Percentiles rank a stretch among this genome's conserved stretches.
Conservation (phyloP, 2,329 filamentous ascomycete genomes). For the Pestalotiopsis sp. region DNA sequence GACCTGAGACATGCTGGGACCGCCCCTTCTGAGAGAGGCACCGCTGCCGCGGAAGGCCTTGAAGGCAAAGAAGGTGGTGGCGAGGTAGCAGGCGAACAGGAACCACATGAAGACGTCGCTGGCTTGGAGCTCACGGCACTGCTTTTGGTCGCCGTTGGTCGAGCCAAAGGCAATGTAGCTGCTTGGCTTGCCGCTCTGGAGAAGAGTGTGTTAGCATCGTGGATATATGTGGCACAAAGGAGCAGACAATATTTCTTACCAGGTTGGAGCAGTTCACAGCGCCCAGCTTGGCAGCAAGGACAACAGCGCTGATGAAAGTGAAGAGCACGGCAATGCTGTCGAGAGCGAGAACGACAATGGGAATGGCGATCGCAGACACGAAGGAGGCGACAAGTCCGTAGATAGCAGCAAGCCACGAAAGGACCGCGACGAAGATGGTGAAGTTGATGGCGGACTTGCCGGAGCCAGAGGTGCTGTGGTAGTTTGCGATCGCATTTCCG, state of each 20-base stretch:
- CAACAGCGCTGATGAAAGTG: conserved; percentile 71
- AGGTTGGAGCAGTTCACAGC: conserved; percentile 68
- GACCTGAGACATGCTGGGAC: conserved; percentile 61
- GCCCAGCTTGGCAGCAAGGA: conserved; percentile 70
- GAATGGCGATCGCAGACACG: conserved; percentile 24
- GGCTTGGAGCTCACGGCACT: conserved; percentile 77
- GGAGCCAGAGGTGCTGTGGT: conserved; percentile 43
- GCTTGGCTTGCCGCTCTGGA: conserved; percentile 41
- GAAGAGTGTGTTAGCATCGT: background rate
- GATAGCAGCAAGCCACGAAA: conserved; percentile 67
- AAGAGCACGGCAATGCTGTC: conserved; percentile 60
- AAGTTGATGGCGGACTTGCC: conserved; percentile 59
- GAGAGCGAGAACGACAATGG: conserved; percentile 25
- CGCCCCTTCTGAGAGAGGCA: conserved; percentile 39
- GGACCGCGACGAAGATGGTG: conserved; percentile 70
- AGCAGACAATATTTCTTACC: conserved; percentile 40
- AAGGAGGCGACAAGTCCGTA: conserved; percentile 35
- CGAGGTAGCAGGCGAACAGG: conserved; percentile 65
- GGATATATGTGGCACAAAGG: background rate
- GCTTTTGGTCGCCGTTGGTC: conserved; percentile 53
- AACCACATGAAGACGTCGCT: conserved; percentile 80
- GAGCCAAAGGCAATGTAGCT: conserved; percentile 68
- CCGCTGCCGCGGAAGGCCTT: conserved; percentile 53
- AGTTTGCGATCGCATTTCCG: conserved; percentile 59
- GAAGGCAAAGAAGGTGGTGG: conserved; percentile 57